phyloP scores from a whole-genome alignment of 257 asterid genomes.

The Galeopsis tetrahit region DNA sequence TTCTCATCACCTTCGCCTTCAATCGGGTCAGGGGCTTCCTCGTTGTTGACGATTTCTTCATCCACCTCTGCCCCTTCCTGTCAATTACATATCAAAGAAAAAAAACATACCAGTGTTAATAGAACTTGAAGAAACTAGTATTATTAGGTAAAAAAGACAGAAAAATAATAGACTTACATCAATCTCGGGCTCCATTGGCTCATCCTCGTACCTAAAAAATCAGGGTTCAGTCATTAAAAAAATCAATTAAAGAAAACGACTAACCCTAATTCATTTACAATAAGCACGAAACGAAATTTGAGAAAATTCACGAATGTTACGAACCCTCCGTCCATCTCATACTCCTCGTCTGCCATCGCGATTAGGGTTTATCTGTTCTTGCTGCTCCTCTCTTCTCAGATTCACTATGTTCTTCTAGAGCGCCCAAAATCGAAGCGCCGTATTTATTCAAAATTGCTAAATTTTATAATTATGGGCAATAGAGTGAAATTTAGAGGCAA shows the following conservation, averaged over 20 bases:
- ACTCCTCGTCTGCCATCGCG: conserved; percentile 91
- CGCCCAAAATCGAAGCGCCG: too few species aligned
- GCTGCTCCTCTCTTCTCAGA: too few species aligned
- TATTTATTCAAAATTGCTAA: too few species aligned
- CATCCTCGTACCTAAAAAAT: conserved; percentile 70
- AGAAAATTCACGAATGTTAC: not conserved
- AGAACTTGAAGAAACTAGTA: not conserved
- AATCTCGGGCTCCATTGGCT: conserved; percentile 80
- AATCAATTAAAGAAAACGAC: too few species aligned
- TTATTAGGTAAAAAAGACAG: not conserved
- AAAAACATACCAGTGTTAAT: not conserved
- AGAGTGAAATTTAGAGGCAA: not conserved
- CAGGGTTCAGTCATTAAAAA: too few species aligned
- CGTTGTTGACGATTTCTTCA: conserved; percentile 55
- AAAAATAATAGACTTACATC: conserved; percentile 56
- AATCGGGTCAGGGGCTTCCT: conserved; percentile 58
- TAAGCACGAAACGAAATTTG: not conserved
- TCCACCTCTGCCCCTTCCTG: conserved; percentile 89
- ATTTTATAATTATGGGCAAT: too few species aligned
- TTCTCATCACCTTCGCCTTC: conserved; percentile 76
- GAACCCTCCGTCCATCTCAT: conserved; percentile 84
- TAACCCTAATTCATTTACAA: too few species aligned
- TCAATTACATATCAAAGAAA: not conserved
- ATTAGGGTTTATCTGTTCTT: not conserved
- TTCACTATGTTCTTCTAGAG: too few species aligned